Percentiles rank a stretch among this genome's conserved stretches.
Conservation (phyloP, 305 asterid species). For the Solanum hybrid region DNA sequence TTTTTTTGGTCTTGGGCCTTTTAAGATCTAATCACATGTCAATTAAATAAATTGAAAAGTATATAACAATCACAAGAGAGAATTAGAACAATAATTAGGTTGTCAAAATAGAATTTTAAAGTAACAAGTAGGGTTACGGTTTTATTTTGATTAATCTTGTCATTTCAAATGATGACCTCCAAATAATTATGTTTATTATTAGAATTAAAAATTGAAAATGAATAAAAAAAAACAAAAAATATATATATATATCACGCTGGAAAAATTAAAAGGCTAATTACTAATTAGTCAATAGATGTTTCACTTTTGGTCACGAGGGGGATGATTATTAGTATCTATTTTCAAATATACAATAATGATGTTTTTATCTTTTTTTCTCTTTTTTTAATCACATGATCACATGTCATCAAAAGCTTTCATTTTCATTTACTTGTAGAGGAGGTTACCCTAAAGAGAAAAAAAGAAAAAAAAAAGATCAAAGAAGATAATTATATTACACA, state of each 20-base stretch:
- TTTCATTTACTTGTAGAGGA: slow-evolving; percentile 19
- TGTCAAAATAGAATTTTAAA: neutral
- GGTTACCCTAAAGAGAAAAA: slow-evolving; percentile 9
- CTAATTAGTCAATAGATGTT: neutral
- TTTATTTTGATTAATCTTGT: neutral
- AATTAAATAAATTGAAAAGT: neutral
- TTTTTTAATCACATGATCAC: slow-evolving; percentile 23
- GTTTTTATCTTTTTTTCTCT: neutral
- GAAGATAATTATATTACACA: neutral
- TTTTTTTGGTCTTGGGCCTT: neutral
- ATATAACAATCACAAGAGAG: neutral
- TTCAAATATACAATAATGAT: neutral
- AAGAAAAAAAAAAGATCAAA: neutral
- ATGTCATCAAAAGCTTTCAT: slow-evolving; percentile 9
- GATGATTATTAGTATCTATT: neutral
- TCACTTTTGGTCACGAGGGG: slow-evolving; percentile 26
- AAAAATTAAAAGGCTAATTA: neutral
- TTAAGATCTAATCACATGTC: neutral
- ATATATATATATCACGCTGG: neutral
- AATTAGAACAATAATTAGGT: neutral
- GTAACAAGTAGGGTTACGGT: neutral
- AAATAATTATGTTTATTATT: neutral
- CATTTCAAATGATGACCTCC: neutral
- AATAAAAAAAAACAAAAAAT: neutral
- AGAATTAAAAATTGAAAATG: neutral